Evolutionary conservation across 805 yeast genomes (phyloP).

Genomic region (Ogataea pini): DNA sequence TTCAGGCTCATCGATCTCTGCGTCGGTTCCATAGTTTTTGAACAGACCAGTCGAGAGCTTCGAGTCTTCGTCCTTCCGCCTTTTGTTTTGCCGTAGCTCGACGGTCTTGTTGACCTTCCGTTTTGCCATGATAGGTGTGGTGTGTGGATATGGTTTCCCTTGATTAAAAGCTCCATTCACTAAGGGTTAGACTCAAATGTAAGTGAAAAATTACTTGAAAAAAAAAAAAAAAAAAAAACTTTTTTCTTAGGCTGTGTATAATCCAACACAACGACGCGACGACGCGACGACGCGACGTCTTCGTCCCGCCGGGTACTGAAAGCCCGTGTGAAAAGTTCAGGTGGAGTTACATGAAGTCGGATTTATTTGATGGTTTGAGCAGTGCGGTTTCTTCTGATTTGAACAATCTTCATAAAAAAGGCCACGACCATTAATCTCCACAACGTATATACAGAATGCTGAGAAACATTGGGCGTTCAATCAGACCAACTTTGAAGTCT

Average conservation of each 20-base stretch:
- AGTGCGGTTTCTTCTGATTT: background rate
- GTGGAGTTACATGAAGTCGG: slow-evolving; percentile 1
- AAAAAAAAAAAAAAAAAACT: slow-evolving; percentile 2
- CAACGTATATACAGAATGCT: slow-evolving; percentile 15
- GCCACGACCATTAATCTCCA: no score
- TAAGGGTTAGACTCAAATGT: no score
- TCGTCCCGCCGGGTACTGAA: slow-evolving; percentile 7
- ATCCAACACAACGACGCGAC: slow-evolving; percentile 9
- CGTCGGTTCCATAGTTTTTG: slow-evolving; percentile 26
- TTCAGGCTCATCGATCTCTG: slow-evolving; percentile 17
- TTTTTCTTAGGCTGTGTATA: slow-evolving; percentile 12
- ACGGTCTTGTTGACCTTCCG: slow-evolving; percentile 39
- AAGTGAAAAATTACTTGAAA: slow-evolving; percentile 1
- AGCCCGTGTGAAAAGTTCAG: slow-evolving; percentile 6
- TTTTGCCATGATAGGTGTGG: slow-evolving; percentile 40
- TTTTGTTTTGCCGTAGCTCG: slow-evolving; percentile 35
- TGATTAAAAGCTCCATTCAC: background rate
- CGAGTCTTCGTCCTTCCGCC: slow-evolving; percentile 47
- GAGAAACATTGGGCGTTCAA: slow-evolving; percentile 16
- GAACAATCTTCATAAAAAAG: no score
- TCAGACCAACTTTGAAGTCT: slow-evolving; percentile 10
- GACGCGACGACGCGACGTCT: background rate
- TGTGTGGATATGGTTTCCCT: background rate
- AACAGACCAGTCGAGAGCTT: slow-evolving; percentile 41
- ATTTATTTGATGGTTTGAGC: background rate